Conservation (phyloP, 2,329 filamentous ascomycete species). For the Dothiorella sarmentorum region DNA sequence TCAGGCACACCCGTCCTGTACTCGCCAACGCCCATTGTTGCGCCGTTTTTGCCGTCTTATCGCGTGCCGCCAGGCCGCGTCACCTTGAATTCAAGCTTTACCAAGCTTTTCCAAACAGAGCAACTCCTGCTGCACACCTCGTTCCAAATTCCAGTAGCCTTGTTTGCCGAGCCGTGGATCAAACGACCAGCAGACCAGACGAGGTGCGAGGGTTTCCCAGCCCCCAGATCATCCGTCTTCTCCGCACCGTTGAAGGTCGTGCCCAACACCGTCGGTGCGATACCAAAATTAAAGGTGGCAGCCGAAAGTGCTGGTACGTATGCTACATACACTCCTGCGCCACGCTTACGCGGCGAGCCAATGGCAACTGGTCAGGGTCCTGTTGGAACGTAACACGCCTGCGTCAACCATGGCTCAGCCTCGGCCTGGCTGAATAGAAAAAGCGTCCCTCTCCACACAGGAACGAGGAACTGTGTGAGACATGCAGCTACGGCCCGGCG, state of each 20-base stretch:
- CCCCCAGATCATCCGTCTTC: background rate
- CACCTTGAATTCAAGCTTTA: constrained; percentile 13
- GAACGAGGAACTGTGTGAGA: background rate
- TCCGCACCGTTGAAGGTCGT: background rate
- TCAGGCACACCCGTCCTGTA: background rate
- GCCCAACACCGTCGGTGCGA: too few species aligned
- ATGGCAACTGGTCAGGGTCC: too few species aligned
- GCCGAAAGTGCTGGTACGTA: background rate
- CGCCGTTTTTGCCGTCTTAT: background rate
- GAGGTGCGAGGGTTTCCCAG: background rate
- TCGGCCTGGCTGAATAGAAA: too few species aligned
- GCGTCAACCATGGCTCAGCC: background rate
- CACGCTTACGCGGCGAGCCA: constrained; percentile 7
- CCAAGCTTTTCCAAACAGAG: constrained; percentile 13
- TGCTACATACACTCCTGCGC: background rate
- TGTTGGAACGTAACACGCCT: too few species aligned
- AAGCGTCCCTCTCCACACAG: background rate
- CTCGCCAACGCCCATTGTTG: background rate
- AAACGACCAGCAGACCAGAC: background rate
- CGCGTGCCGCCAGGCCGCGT: background rate
- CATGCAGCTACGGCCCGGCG: background rate
- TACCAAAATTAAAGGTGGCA: too few species aligned
- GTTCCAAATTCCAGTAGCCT: background rate
- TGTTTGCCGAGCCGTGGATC: background rate
- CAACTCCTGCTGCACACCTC: background rate